These are phyloP conservation scores for Claviceps purpurea DNA, from an alignment of 2,329 filamentous ascomycete genomes.

Conservation along the genomic window DNA sequence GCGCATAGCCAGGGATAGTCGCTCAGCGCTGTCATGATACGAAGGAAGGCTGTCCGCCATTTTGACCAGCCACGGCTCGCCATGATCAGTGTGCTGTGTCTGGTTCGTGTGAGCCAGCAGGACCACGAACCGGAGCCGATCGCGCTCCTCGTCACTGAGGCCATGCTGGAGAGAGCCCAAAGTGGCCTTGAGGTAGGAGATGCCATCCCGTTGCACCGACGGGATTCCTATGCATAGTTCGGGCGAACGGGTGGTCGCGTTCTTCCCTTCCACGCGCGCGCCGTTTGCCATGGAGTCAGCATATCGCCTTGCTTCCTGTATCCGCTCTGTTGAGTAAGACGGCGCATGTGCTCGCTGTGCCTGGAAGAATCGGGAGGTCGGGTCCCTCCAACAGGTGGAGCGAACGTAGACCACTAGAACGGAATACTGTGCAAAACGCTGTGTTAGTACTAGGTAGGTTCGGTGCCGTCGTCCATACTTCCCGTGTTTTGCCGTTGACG, in stretches of 20 bases:
- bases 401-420: background rate
- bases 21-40: constrained; percentile 3
- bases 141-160: constrained; percentile 2
- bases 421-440: background rate
- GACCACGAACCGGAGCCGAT: constrained; percentile 3
- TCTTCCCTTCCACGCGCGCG: background rate
- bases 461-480: too few relatives aligned
- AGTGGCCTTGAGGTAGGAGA: constrained; percentile 5
- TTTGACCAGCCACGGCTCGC: constrained; percentile 1
- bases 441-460: too few relatives aligned
- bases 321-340: constrained; percentile 4
- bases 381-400: constrained; percentile 6
- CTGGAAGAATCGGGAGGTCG: constrained; percentile 6
- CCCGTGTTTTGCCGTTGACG: too few relatives aligned
- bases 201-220: constrained; percentile 4
- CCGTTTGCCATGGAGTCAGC: background rate
- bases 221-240: constrained; percentile 6
- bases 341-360: constrained; percentile 1
- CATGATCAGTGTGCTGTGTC: constrained; percentile 4
- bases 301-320: constrained; percentile 2
- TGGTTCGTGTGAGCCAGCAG: constrained; percentile 5
- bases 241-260: background rate
- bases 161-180: constrained; percentile 6
- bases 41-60: constrained; percentile 4
- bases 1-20: constrained; percentile 1